Evolutionary conservation across 2,329 filamentous ascomycete species (phyloP), one percentile per base, ranked within the genome.

Genomic region (Xylariomycetidae sp.): DNA sequence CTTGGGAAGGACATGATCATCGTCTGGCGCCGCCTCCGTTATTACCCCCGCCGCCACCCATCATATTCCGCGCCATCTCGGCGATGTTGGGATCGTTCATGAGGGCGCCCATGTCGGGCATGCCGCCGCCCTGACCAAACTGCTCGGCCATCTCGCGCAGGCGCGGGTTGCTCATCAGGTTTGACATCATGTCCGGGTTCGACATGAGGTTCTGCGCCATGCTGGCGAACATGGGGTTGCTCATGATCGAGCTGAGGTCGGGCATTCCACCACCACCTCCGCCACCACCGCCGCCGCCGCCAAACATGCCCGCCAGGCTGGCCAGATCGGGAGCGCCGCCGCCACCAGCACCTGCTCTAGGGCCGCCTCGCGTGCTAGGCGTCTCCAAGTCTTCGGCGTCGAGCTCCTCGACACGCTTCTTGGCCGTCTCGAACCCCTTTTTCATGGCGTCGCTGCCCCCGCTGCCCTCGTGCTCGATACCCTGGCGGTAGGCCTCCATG

Each of bases 131-230:
- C 34, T 70, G 68, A 41, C 76, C 78, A 56, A 94, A 88, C 50
- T 76, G 77, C 54, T 84, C 80, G 28, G 88, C 88, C 88, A 96
- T 90, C 57, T 94, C 80, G 36, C 86, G 76, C 42, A 97, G 67
- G 41, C 82, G 77, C 3, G 92, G 92, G 70, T 98, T 97, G 71
- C 72, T 88, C 89, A 98, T 95, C 38, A 98, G 65, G 60, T 88
- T 92, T 58, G 72, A 76, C 79, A 97, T 84, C 70, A 89, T 80
- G 8, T 94, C 86, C 0, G 92, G 92, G 67, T 98, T 96, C 66
- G 80, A 87, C 92, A 97, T 97, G 35, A 98, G 65, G 63, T 87
- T 95, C 70, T 96, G 88, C 4, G 92, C 92, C 88, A 97, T 96
- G 66, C 77, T 85, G 31, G 88, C 80, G 67, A 98, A 94, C 92